These are phyloP conservation scores for Tricholoma hemisulphureum DNA, from an alignment of 768 basidiomycete genomes.

Conservation along the genomic window DNA sequence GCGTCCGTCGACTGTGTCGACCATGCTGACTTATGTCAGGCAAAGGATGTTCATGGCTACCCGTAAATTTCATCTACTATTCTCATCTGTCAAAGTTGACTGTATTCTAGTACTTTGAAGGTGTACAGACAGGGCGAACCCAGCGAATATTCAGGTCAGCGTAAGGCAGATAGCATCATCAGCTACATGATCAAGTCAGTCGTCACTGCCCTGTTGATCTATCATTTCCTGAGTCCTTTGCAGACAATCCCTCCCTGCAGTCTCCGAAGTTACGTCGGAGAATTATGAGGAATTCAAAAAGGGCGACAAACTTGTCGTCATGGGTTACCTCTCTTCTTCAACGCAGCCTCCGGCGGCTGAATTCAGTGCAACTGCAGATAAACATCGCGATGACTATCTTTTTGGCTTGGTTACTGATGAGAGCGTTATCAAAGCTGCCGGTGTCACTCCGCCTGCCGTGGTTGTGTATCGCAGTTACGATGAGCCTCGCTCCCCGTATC, in stretches of 20 bases:
- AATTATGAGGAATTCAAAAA: conserved; percentile 84
- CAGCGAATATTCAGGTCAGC: conserved; percentile 80
- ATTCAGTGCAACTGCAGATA: conserved; percentile 79
- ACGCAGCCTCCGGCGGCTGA: conserved; percentile 68
- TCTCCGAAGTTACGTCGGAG: conserved; percentile 72
- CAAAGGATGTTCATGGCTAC: conserved; percentile 89
- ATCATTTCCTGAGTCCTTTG: conserved; percentile 3
- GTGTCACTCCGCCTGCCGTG: conserved; percentile 77
- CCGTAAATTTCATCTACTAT: conserved; percentile 56
- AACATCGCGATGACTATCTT: conserved; percentile 89
- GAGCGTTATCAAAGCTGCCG: conserved; percentile 64
- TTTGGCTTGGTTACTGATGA: conserved; percentile 84
- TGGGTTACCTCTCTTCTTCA: conserved; percentile 79
- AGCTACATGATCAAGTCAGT: conserved; percentile 94
- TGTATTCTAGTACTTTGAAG: conserved; percentile 69
- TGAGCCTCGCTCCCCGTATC: conserved; percentile 70
- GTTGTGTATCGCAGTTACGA: conserved; percentile 93
- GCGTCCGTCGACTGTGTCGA: conserved; percentile 98
- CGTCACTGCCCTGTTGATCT: neutral
- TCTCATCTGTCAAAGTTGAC: neutral
- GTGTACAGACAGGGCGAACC: conserved; percentile 85
- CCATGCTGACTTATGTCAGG: conserved; percentile 85
- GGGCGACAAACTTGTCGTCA: conserved; percentile 85
- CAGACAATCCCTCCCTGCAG: conserved; percentile 91
- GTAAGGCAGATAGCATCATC: conserved; percentile 94